Evolutionary conservation across 768 basidiomycete species (phyloP).

Genomic region (Coprinopsis strossmayeri): DNA sequence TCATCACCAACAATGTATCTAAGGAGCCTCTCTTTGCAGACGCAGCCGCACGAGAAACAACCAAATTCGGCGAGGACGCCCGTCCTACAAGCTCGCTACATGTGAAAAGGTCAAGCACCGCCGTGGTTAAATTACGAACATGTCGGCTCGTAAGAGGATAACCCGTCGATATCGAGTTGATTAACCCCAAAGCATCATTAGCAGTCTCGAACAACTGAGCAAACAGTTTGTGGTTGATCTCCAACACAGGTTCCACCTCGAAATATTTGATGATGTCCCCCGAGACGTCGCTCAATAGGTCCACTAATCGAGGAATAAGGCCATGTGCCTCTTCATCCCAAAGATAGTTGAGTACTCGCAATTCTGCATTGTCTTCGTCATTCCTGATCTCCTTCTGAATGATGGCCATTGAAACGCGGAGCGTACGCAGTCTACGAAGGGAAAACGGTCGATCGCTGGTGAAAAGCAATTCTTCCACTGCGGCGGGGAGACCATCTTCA

Average conservation of each 20-base stretch:
- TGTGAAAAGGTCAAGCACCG: slow-evolving; percentile 48
- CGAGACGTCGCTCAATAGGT: slow-evolving; percentile 28
- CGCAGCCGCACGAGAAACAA: slow-evolving; percentile 35
- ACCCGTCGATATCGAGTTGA: slow-evolving; percentile 36
- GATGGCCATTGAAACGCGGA: slow-evolving; percentile 60
- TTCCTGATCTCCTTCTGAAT: slow-evolving; percentile 41
- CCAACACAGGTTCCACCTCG: slow-evolving; percentile 28
- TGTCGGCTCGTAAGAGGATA: slow-evolving; percentile 48
- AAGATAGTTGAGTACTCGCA: slow-evolving; percentile 45
- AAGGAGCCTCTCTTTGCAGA: slow-evolving; percentile 44
- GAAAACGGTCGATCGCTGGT: slow-evolving; percentile 46
- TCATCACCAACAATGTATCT: slow-evolving; percentile 38
- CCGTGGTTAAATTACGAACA: slow-evolving; percentile 34
- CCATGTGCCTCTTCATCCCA: slow-evolving; percentile 59
- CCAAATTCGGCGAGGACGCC: slow-evolving; percentile 31
- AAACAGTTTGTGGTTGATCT: slow-evolving; percentile 35
- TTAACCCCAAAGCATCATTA: slow-evolving; percentile 46
- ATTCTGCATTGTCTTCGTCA: slow-evolving; percentile 39
- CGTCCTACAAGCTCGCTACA: slow-evolving; percentile 26
- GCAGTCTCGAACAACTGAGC: slow-evolving; percentile 50
- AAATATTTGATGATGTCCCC: slow-evolving; percentile 53
- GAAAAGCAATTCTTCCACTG: slow-evolving; percentile 54
- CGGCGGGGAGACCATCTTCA: slow-evolving; percentile 58
- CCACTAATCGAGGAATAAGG: slow-evolving; percentile 43
- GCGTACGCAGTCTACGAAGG: slow-evolving; percentile 43